Conservation (phyloP, 345 rosid species). For the Lepidium africanum region DNA sequence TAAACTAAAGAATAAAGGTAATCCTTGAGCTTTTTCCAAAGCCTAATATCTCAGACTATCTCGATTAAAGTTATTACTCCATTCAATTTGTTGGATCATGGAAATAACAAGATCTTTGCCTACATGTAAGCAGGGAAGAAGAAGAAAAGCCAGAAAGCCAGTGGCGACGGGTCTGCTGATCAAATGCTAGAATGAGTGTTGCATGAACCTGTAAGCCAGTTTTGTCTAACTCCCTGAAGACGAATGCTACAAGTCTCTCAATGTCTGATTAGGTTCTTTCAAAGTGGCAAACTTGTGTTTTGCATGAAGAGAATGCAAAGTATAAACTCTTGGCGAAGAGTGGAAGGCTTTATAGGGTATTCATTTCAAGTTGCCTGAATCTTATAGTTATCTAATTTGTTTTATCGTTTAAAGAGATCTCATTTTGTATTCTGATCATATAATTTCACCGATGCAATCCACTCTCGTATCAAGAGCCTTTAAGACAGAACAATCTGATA, state of each 20-base stretch:
- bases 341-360: too few relatives aligned
- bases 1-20: conserved; percentile 39
- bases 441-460: background rate
- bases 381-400: background rate
- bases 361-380: background rate
- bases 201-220: background rate
- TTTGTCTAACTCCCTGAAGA: background rate
- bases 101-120: background rate
- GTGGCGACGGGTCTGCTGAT: conserved; percentile 17
- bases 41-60: background rate
- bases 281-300: background rate
- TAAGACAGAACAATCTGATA: background rate
- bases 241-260: background rate
- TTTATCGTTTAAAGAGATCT: background rate
- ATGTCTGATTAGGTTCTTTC: background rate
- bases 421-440: background rate
- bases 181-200: conserved; percentile 26
- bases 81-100: background rate
- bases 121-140: conserved; percentile 21
- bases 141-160: conserved; percentile 15
- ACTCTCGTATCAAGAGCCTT: background rate
- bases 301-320: background rate
- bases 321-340: background rate
- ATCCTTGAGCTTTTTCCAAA: background rate
- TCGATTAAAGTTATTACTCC: too few relatives aligned